These are phyloP conservation scores for Meyerozyma sp. DNA, from an alignment of 1,139 yeast genomes.

Conservation along the genomic window DNA sequence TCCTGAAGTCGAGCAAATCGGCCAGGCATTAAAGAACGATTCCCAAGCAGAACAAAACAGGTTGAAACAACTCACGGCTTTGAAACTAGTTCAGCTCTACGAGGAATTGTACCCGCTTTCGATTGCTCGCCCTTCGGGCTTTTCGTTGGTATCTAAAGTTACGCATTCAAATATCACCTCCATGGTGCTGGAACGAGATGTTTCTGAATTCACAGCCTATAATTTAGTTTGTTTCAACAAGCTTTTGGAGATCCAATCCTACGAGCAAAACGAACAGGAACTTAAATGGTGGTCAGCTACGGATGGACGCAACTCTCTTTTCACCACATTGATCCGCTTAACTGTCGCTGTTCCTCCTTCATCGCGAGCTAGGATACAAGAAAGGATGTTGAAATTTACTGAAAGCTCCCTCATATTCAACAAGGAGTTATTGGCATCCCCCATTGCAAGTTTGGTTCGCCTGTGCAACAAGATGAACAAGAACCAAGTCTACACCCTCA, in stretches of 20 bases:
- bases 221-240: conserved; percentile 53
- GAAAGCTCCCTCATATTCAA: conserved; percentile 38
- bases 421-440: conserved; percentile 37
- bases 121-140: conserved; percentile 7
- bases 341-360: conserved; percentile 15
- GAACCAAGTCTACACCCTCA: neutral
- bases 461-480: neutral
- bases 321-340: conserved; percentile 54
- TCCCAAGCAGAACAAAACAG: conserved; percentile 6
- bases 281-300: conserved; percentile 64
- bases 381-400: conserved; percentile 19
- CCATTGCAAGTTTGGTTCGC: conserved; percentile 36
- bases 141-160: neutral
- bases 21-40: neutral
- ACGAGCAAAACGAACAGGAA: conserved; percentile 28
- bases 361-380: conserved; percentile 15
- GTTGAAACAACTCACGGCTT: conserved; percentile 16
- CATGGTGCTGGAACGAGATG: conserved; percentile 13
- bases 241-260: conserved; percentile 35
- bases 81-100: conserved; percentile 19
- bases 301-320: conserved; percentile 43
- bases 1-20: neutral
- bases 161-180: neutral
- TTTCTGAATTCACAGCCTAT: conserved; percentile 31
- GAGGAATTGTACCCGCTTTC: conserved; percentile 16